Base-by-base conservation (phyloP, 352 stramenopile genomes). In the Peronospora belbahrii region DNA sequence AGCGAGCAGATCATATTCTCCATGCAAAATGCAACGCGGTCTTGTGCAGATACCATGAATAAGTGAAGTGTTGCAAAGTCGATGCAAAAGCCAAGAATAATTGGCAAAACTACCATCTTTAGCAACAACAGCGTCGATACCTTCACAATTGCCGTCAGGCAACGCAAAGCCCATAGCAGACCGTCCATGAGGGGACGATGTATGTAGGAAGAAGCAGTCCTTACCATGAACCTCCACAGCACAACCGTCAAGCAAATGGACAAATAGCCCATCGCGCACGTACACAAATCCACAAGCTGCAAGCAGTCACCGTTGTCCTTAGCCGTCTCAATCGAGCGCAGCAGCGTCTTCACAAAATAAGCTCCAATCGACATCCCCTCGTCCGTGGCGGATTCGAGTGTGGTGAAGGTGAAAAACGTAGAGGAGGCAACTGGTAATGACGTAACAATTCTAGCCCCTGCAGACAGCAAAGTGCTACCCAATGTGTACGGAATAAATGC, bases 81-180 rank as follows among this genome's bases (percentile, higher is more conserved):
- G 25, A 98, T 91, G 24, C 92, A 92, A 15, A 97, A 34, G 0
- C 95, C 96, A 15, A 98, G 70, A 2, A 96, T 48, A 34, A 98
- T 82, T 2, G 96, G 95, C n/a, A 98, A 65, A 23, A 98, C 59
- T 33, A 98, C 82, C 95, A 98, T 99, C 77, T 99, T 99, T 24
- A 98, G 73, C 53, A 97, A 77, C 17, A 98, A 59, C 15, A 99
- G 70, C 11, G 95, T 87, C 9, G 89, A 89, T 11, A 99, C 94
- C 59, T 98, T 98, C 7, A 96, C 86, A 30, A 94, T 88, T 8
- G 83, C 83, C 6, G 74, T 87, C 27, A 94, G 42, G 32, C 80
- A 94, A 8, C 78, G 76, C 28, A 94, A 36, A 8, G 78, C 79
- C 80, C 83, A 92, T 3, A 88, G 52, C 19, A 91, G 54, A 8